Conservation (phyloP, 1,284 basidiomycete species). For the Tilletia walkeri region DNA sequence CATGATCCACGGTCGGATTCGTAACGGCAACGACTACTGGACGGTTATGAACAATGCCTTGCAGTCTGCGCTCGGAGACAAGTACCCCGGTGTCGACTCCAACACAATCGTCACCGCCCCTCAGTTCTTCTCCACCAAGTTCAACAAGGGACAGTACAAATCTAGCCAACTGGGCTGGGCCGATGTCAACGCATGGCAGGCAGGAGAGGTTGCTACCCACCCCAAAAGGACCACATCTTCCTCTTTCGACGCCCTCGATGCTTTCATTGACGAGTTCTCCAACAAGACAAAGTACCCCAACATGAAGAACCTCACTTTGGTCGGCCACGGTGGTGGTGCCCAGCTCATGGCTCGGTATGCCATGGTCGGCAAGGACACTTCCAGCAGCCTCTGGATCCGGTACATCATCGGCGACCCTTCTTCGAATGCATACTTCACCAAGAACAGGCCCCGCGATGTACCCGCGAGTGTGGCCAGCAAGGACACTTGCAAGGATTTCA, state of each 20-base stretch:
- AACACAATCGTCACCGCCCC: conserved; percentile 20
- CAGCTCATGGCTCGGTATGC: conserved; percentile 34
- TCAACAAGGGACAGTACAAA: conserved; percentile 18
- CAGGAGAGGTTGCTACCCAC: conserved; percentile 23
- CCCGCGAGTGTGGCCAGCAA: conserved; percentile 28
- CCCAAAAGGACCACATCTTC: conserved; percentile 20
- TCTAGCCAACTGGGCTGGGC: conserved; percentile 14
- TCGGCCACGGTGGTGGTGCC: conserved; percentile 37
- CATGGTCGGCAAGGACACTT: conserved; percentile 25
- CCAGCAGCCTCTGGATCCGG: conserved; percentile 15
- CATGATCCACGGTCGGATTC: conserved; percentile 21
- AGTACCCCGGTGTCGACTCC: conserved; percentile 17
- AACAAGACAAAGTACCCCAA: conserved; percentile 30
- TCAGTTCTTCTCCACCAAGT: conserved; percentile 23
- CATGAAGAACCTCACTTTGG: conserved; percentile 28
- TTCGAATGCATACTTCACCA: conserved; percentile 38
- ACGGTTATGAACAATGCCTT: conserved; percentile 21
- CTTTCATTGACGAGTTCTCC: conserved; percentile 26
- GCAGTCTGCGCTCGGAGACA: conserved; percentile 15
- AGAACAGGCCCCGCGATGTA: conserved; percentile 24
- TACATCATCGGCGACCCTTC: conserved; percentile 38
- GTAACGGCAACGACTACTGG: conserved; percentile 22
- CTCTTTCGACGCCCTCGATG: conserved; percentile 37
- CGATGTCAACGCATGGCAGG: conserved; percentile 24
- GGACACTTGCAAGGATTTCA: conserved; percentile 21